Evolutionary conservation across 495 filamentous ascomycete species (phyloP), one percentile per base, ranked within the genome.

Genomic region (Xylaria castorea): DNA sequence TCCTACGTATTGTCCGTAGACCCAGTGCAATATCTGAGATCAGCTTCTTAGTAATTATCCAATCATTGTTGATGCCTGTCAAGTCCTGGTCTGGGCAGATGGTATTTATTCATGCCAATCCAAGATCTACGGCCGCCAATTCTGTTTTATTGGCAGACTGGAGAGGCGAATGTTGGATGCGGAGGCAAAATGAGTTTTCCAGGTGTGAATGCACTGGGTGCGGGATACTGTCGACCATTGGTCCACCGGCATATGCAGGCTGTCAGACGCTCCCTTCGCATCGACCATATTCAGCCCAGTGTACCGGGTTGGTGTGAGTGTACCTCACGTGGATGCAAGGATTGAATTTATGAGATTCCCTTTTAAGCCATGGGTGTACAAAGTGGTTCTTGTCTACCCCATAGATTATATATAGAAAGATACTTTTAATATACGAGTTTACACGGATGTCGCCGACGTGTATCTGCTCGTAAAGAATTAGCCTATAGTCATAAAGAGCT

Each of bases 301-400:
- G 30, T n/a, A 8, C 34, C 8, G 32, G 58, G 32, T 61, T 38
- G 2, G 58, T 61, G 25, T 27, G 12, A 7, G 32, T 61, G 32
- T 61, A 61, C 34, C 32, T 61, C 58, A 61, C 58, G 58, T 61
- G 58, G 58, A 22, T 38, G 20, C 58, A 61, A 61, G 58, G 58
- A 38, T 61, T 61, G 32, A 60, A 32, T 38, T 61, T 20, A 9
- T 38, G 58, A 38, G 11, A 22, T 36, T 12, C 34, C 34, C 18
- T 5, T 61, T 22, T 61, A 38, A 38, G 58, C 34, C 20, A 38
- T 61, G 38, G 53, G 27, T 38, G 58, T 61, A 34, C 58, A n/a
- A 36, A 20, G n/a, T 38, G 8, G 3, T 9, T 27, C 34, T 34
- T 16, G 8, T 55, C 25, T 44, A 44, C 42, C 42, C 16, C 16